Evolutionary conservation across 2,329 filamentous ascomycete genomes (phyloP).

Genomic region (Akanthomyces uredinophilus): DNA sequence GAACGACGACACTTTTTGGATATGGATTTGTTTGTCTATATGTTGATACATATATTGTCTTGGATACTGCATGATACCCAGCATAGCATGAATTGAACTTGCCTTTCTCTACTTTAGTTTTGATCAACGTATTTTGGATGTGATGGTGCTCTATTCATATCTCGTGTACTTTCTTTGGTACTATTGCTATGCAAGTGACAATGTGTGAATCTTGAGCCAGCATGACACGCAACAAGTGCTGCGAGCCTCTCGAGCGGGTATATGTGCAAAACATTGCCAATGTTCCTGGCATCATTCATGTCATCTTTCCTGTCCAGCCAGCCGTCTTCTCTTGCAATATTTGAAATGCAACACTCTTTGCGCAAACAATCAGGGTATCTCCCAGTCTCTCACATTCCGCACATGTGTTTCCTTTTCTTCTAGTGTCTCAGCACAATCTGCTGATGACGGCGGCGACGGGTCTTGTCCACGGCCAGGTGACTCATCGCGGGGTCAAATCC

Average conservation of each 20-base stretch:
- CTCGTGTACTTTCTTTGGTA: neutral
- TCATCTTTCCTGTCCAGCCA: neutral
- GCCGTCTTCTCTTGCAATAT: neutral
- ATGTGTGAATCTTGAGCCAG: neutral
- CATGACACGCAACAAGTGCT: neutral
- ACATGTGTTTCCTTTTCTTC: neutral
- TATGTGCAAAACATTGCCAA: neutral
- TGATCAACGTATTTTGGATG: too few relatives aligned
- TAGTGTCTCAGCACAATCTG: slow-evolving; percentile 7
- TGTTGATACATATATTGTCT: neutral
- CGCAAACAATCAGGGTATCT: neutral
- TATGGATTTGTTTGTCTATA: neutral
- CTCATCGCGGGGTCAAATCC: slow-evolving; percentile 48
- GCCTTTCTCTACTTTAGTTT: neutral
- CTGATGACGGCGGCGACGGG: neutral
- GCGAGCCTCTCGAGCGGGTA: neutral
- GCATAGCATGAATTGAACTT: neutral
- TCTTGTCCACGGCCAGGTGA: neutral
- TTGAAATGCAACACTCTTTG: neutral
- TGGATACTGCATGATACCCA: slow-evolving; percentile 12
- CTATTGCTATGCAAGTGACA: neutral
- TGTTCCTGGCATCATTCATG: neutral
- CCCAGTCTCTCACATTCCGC: neutral
- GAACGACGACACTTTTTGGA: neutral
- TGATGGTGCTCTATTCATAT: neutral